Evolutionary conservation across 177 flowering plant genomes (phyloP).

Genomic region (Telopea speciosissima): DNA sequence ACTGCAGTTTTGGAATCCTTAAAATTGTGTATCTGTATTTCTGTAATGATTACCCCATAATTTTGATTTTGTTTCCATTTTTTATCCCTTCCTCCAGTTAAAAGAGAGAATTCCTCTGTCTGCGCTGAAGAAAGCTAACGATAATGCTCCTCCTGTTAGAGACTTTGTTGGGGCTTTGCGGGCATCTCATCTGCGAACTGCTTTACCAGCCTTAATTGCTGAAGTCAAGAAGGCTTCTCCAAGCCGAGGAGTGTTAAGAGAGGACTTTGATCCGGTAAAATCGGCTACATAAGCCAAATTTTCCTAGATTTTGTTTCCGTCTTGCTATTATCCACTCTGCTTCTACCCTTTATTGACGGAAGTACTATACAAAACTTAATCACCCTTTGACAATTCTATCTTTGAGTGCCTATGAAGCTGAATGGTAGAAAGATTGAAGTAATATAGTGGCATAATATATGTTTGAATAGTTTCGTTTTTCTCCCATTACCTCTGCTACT

Average conservation of each 20-base stretch:
- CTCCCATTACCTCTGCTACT: no score
- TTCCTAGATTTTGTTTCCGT: background rate
- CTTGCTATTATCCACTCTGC: background rate
- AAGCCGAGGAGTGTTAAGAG: slow-evolving; percentile 83
- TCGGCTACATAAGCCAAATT: background rate
- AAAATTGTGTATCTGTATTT: slow-evolving; percentile 11
- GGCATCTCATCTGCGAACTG: slow-evolving; percentile 59
- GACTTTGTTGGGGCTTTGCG: slow-evolving; percentile 86
- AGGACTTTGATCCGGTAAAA: slow-evolving; percentile 86
- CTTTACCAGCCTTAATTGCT: slow-evolving; percentile 87
- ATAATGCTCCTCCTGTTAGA: slow-evolving; percentile 58
- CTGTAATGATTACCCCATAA: slow-evolving; percentile 16
- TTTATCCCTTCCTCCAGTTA: slow-evolving; percentile 33
- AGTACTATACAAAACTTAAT: background rate
- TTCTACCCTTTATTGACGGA: background rate
- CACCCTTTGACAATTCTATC: background rate
- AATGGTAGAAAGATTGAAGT: background rate
- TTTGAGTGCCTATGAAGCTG: background rate
- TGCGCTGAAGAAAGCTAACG: slow-evolving; percentile 41
- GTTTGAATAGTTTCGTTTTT: no score
- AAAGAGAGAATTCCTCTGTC: slow-evolving; percentile 57
- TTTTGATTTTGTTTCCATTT: background rate
- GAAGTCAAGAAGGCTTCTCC: slow-evolving; percentile 99
- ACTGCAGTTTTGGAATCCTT: background rate
- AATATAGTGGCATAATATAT: no score